Base-by-base conservation (phyloP, 495 filamentous ascomycete species). In the Trichoderma reesei region DNA sequence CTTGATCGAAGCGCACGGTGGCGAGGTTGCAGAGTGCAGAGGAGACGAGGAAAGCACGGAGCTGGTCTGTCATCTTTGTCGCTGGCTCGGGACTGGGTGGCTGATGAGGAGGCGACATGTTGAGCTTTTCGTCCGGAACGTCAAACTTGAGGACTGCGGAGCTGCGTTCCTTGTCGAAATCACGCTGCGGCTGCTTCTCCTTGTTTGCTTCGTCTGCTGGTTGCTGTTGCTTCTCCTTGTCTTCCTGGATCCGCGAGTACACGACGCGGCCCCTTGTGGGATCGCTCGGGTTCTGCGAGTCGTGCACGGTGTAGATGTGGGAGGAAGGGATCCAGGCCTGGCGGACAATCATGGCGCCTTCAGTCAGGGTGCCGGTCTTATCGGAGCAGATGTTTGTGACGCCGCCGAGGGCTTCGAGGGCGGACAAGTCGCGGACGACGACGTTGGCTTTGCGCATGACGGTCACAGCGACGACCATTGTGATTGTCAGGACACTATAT, bases 321-420 rank as follows among this genome's bases (percentile, higher is more conserved):
- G 77, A 75, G 13, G 78, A 80, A 0, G 90, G 90, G 61, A 94
- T 78, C 90, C 90, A 96, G 3, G 85, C 89, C 67, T 90, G 88
- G 65, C 87, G 85, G 16, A 90, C 85, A 13, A 93, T 87, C 89
- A 91, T 80, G 69, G 86, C 76, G n/a, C 86, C 86, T 69, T 88
- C 85, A 0, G 90, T 94, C 20, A 94, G 76, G 0, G 90, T 94
- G 4, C 90, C 90, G 3, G 90, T 94, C 71, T 94, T 94, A 73
- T 94, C 90, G 9, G 89, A 92, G 72, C 90, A 94, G 67, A 94
- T 93, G 68, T 92, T 92, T 63, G 89, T 92, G 41, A 93, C 88
- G 42, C 89, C 90, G 13, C 90, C 90, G 14, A 94, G 83, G 1
- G 90, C 90, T 72, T 94, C 90, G 20, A 94, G 81, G 9, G 90